These are phyloP conservation scores for Globisporangium irregulare DNA, from an alignment of 352 stramenopile genomes.

Conservation along the genomic window DNA sequence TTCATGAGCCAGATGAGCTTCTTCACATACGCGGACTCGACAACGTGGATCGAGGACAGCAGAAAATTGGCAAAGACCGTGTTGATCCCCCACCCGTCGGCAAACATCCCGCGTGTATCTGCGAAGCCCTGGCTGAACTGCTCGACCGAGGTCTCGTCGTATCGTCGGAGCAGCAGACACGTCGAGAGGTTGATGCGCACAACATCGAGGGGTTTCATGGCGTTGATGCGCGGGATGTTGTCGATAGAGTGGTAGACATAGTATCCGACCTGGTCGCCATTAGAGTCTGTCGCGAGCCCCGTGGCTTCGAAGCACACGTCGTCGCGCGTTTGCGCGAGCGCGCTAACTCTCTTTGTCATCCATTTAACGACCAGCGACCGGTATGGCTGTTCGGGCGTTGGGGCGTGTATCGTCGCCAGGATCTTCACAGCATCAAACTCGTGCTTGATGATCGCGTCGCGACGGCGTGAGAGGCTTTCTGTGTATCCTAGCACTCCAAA, in stretches of 20 bases:
- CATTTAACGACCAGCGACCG: conserved; percentile 47
- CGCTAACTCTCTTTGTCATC: conserved; percentile 30
- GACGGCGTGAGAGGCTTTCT: conserved; percentile 30
- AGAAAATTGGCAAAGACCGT: not conserved
- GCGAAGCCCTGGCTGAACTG: conserved; percentile 5
- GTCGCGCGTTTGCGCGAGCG: conserved; percentile 40
- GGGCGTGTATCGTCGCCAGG: conserved; percentile 29
- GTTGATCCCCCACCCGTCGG: not conserved
- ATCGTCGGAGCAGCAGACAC: not conserved
- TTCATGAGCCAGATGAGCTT: conserved; percentile 11
- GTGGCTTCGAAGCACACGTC: conserved; percentile 46
- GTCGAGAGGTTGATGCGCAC: conserved; percentile 15
- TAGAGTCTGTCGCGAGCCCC: conserved; percentile 31
- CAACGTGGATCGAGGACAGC: not conserved
- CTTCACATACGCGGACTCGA: conserved; percentile 11
- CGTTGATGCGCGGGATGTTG: conserved; percentile 16
- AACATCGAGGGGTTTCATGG: conserved; percentile 7
- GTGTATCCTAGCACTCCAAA: conserved; percentile 41
- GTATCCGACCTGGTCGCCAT: conserved; percentile 32
- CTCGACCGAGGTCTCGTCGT: conserved; percentile 8
- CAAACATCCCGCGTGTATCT: not conserved
- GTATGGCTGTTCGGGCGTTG: conserved; percentile 37
- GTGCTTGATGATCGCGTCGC: conserved; percentile 27
- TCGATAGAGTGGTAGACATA: conserved; percentile 13
- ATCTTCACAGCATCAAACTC: conserved; percentile 38